Conservation (phyloP, 2,329 filamentous ascomycete genomes). For the Capronia americana region DNA sequence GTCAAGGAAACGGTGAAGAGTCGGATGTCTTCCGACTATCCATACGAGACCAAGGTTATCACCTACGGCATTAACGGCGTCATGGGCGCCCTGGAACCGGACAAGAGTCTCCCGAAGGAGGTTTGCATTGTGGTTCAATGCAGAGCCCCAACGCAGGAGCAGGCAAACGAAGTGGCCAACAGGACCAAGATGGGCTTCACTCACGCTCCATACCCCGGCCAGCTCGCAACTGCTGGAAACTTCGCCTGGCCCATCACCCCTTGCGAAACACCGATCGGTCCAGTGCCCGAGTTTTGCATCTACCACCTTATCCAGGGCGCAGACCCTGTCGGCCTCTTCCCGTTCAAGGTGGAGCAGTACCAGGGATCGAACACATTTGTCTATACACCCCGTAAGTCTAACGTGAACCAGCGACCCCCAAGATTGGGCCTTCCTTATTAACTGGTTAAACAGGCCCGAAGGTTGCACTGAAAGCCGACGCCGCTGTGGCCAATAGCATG, state of each 20-base stretch:
- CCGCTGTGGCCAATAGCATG: slow-evolving; percentile 4
- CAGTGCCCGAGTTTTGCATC: slow-evolving; percentile 53
- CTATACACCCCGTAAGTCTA: slow-evolving; percentile 19
- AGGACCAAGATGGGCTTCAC: slow-evolving; percentile 51
- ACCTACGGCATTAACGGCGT: slow-evolving; percentile 57
- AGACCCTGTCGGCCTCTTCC: slow-evolving; percentile 30
- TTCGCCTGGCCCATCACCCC: slow-evolving; percentile 49
- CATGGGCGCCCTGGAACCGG: slow-evolving; percentile 44
- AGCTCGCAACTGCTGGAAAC: slow-evolving; percentile 62
- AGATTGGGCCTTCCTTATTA: neutral
- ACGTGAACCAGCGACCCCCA: neutral
- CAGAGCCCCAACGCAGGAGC: slow-evolving; percentile 53
- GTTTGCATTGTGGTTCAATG: slow-evolving; percentile 58
- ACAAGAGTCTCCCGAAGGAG: slow-evolving; percentile 36
- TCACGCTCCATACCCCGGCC: slow-evolving; percentile 57
- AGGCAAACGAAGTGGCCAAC: slow-evolving; percentile 53
- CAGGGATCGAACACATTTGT: slow-evolving; percentile 22
- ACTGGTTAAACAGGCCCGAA: slow-evolving; percentile 10
- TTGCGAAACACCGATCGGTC: slow-evolving; percentile 48
- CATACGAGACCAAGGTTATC: slow-evolving; percentile 48
- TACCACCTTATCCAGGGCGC: slow-evolving; percentile 59
- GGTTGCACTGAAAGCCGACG: slow-evolving; percentile 13
- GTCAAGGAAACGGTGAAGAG: slow-evolving; percentile 40
- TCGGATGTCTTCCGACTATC: slow-evolving; percentile 42
- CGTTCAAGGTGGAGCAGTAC: slow-evolving; percentile 17